A percentile compares a stretch with the other conserved stretches of the same genome.
These are phyloP conservation scores for Rhizopogon vulgaris DNA, from an alignment of 768 basidiomycete species.

Conservation along the genomic window DNA sequence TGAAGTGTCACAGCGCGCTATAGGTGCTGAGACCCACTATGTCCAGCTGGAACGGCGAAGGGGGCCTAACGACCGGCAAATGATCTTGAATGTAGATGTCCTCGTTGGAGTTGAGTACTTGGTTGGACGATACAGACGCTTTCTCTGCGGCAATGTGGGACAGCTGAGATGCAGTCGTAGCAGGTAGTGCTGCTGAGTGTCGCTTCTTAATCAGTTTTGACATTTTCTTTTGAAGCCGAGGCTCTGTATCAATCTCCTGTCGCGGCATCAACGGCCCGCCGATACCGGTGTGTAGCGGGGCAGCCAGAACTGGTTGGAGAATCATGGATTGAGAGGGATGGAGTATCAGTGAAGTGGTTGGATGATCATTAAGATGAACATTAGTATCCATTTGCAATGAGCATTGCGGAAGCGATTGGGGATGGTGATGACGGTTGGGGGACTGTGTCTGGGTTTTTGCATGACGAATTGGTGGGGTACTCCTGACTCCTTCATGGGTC, in stretches of 20 bases:
- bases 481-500: neutral
- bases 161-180: neutral
- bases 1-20: neutral
- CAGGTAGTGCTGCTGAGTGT: neutral
- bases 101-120: neutral
- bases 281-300: neutral
- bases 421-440: neutral
- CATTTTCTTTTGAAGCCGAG: neutral
- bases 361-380: neutral
- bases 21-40: slow-evolving; percentile 14
- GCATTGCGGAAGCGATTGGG: neutral
- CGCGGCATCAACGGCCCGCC: neutral
- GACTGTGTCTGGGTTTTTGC: neutral
- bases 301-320: neutral
- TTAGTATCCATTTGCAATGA: slow-evolving; percentile 4
- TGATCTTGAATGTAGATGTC: slow-evolving; percentile 1
- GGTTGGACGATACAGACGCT: neutral
- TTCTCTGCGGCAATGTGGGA: neutral
- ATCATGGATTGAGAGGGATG: neutral
- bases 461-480: slow-evolving; percentile 1
- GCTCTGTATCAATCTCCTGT: neutral
- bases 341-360: neutral
- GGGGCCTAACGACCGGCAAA: slow-evolving; percentile 17
- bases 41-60: slow-evolving; percentile 21
- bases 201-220: slow-evolving; percentile 10